phyloP scores from a whole-genome alignment of 2,329 filamentous ascomycete species.

The Monosporascus ibericus region DNA sequence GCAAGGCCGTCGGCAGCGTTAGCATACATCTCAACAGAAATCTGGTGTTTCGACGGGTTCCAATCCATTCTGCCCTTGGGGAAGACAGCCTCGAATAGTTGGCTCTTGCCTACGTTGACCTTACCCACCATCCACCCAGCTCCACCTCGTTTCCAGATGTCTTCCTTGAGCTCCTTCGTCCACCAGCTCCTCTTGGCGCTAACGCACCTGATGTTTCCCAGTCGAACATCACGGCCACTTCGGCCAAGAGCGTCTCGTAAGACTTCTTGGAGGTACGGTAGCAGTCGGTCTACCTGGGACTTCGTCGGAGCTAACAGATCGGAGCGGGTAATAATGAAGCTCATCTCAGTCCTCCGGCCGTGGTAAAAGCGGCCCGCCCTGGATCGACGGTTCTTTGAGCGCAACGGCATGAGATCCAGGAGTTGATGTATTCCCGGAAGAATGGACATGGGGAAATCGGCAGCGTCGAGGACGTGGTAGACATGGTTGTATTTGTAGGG shows the following conservation, averaged over 20 bases:
- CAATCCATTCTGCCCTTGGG: slow-evolving; percentile 61
- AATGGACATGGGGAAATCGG: slow-evolving; percentile 93
- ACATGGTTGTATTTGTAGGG: slow-evolving; percentile 89
- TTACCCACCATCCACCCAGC: slow-evolving; percentile 97
- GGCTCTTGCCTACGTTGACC: slow-evolving; percentile 95
- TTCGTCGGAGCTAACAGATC: slow-evolving; percentile 83
- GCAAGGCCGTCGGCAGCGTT: neutral
- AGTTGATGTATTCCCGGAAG: slow-evolving; percentile 69
- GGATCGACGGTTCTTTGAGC: slow-evolving; percentile 75
- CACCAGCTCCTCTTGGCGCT: slow-evolving; percentile 86
- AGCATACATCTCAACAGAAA: slow-evolving; percentile 26
- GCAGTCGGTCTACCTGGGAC: slow-evolving; percentile 74
- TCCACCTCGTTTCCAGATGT: slow-evolving; percentile 77
- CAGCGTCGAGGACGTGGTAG: slow-evolving; percentile 91
- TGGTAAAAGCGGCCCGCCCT: slow-evolving; percentile 58
- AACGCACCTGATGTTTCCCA: slow-evolving; percentile 83
- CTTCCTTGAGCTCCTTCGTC: slow-evolving; percentile 79
- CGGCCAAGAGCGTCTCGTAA: slow-evolving; percentile 71
- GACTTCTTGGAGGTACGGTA: slow-evolving; percentile 77
- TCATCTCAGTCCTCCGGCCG: slow-evolving; percentile 69
- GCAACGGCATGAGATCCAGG: slow-evolving; percentile 65
- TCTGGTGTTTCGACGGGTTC: slow-evolving; percentile 30
- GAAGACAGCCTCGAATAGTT: slow-evolving; percentile 80
- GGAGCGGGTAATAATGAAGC: slow-evolving; percentile 84
- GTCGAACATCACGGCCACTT: slow-evolving; percentile 60